Base-by-base conservation (phyloP, 345 rosid species). In the Balakata baccata region DNA sequence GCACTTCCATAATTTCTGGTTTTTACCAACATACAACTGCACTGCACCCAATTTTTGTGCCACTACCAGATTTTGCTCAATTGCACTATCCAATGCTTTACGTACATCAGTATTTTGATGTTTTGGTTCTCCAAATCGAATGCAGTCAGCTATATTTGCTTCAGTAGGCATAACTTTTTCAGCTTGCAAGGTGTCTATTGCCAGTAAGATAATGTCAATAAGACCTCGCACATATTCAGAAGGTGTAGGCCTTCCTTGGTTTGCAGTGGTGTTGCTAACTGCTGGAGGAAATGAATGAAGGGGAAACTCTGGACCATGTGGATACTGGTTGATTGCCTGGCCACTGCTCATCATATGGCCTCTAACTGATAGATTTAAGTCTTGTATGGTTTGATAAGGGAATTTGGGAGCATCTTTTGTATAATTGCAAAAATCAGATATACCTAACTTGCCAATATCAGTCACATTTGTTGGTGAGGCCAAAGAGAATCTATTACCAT, bases 1-100 rank as follows among this genome's bases (percentile, higher is more conserved):
- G 79, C 98, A 94, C 63, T 70, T 88, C 98, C 98, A 94, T 52
- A 92, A 70, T 73, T 66, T 81, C 77, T 88, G 91, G 72, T 86
- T 80, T 74, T 83, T 88, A 57, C 88, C 87, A 77, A 92, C 84
- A 80, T 86, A 94, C 69, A 94, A 78, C 79, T 86, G 84, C 65
- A 88, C 4, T 38, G 82, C 72, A 73, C 97, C 97, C 65, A 90
- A n/a, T 49, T 66, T 81, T 70, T 73, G 85, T 82, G 81, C 85
- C 68, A 73, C 70, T 69, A 92, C 83, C 98, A 88, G 87, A 51
- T 83, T 80, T 14, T 90, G 93, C 79, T 90, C 87, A 46, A 83
- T 53, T 52, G 98, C 97, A 83, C 78, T 75, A 43, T 82, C 88
- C 79, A 94, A 82, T 72, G 95, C 97, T 81, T 84, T 84, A 75